Evolutionary conservation across 768 basidiomycete species (phyloP).

Genomic region (Tulasnella sp.): DNA sequence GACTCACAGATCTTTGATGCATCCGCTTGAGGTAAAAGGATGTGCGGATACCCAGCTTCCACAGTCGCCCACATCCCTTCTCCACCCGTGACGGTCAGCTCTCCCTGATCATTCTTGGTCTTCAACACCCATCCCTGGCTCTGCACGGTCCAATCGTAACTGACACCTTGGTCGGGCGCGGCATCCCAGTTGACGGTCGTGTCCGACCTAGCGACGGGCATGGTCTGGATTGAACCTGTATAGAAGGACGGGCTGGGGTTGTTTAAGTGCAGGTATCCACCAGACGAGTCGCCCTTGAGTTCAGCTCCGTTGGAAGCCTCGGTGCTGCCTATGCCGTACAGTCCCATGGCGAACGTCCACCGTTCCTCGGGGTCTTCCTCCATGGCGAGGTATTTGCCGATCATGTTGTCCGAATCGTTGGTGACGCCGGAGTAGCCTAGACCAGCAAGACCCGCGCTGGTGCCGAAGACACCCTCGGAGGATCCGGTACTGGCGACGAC

Average conservation of each 20-base stretch:
- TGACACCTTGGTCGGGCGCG: background rate
- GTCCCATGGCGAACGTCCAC: slow-evolving; percentile 4
- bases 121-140: slow-evolving; percentile 16
- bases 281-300: background rate
- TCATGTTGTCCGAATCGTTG: background rate
- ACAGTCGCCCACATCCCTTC: slow-evolving; percentile 20
- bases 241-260: slow-evolving; percentile 23
- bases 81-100: background rate
- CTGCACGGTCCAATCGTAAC: slow-evolving; percentile 28
- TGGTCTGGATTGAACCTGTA: background rate
- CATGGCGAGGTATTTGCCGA: slow-evolving; percentile 23
- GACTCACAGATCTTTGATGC: slow-evolving; percentile 22
- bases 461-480: background rate
- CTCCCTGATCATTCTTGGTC: background rate
- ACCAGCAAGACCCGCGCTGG: background rate
- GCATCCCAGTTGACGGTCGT: background rate
- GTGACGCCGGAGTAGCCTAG: slow-evolving; percentile 24
- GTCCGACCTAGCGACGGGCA: background rate
- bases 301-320: background rate
- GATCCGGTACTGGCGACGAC: background rate
- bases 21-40: slow-evolving; percentile 20
- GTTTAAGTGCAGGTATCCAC: slow-evolving; percentile 19
- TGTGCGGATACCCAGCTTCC: slow-evolving; percentile 31
- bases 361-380: background rate
- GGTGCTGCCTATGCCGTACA: background rate